These are phyloP conservation scores for Venturiaceae sp. DNA, from an alignment of 2,329 filamentous ascomycete species.

Conservation along the genomic window DNA sequence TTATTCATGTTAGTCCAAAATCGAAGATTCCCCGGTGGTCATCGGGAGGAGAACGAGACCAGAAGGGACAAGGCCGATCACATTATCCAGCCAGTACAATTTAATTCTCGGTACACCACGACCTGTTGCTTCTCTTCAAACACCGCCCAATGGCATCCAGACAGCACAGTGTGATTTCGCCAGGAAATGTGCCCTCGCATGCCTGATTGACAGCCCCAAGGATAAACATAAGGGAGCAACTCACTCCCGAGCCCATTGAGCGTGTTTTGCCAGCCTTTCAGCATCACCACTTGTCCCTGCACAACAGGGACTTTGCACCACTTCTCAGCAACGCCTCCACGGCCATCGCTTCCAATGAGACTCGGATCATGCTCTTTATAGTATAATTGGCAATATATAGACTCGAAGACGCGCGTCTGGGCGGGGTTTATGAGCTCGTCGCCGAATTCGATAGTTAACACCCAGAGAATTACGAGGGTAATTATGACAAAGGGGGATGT, in stretches of 20 bases:
- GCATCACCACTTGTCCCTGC: slow-evolving; percentile 42
- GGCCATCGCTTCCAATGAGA: slow-evolving; percentile 14
- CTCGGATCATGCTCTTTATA: slow-evolving; percentile 31
- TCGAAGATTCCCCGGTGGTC: too few species aligned
- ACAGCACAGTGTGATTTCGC: too few species aligned
- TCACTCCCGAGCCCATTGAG: slow-evolving; percentile 38
- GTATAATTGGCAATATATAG: slow-evolving; percentile 41
- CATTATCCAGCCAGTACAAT: not conserved
- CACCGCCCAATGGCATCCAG: too few species aligned
- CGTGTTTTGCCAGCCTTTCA: slow-evolving; percentile 37
- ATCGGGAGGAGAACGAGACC: not conserved
- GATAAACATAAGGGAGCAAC: slow-evolving; percentile 2
- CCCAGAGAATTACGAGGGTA: slow-evolving; percentile 21
- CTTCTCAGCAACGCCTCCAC: slow-evolving; percentile 26
- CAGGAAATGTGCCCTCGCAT: not conserved
- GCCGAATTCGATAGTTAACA: slow-evolving; percentile 36
- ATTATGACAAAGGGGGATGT: slow-evolving; percentile 9
- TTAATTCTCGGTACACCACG: too few species aligned
- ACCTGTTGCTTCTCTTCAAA: too few species aligned
- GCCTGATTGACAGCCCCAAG: not conserved
- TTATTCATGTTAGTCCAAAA: slow-evolving; percentile 2
- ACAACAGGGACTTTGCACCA: slow-evolving; percentile 41
- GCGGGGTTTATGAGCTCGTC: slow-evolving; percentile 30
- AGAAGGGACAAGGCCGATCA: not conserved
- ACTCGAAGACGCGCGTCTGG: slow-evolving; percentile 41